These are phyloP conservation scores for Cystobasidium onofrii DNA, from an alignment of 768 basidiomycete genomes.

Conservation along the genomic window DNA sequence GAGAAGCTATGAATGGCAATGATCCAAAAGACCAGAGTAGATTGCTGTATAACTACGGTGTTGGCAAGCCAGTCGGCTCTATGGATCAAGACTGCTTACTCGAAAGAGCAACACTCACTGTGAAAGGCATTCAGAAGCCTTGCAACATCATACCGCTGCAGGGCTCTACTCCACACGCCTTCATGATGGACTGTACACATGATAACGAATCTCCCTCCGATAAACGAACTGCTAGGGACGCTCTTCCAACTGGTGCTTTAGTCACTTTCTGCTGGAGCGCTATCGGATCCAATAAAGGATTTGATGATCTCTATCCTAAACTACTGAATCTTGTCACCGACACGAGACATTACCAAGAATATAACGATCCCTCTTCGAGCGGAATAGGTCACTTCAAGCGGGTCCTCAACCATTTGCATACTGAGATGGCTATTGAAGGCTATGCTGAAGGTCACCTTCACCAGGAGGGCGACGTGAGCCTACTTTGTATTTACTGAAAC, in stretches of 20 bases:
- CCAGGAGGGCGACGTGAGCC: constrained; percentile 83
- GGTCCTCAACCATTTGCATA: constrained; percentile 73
- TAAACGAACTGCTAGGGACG: constrained; percentile 89
- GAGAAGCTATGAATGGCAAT: constrained; percentile 72
- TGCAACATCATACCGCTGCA: constrained; percentile 70
- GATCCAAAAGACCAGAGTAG: constrained; percentile 86
- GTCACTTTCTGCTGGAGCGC: constrained; percentile 81
- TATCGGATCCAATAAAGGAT: constrained; percentile 89
- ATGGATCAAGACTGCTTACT: constrained; percentile 87
- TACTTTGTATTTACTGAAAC: too few species aligned
- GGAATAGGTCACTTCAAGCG: constrained; percentile 53
- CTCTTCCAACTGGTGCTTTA: constrained; percentile 86
- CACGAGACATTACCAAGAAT: constrained; percentile 63
- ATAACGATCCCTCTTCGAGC: constrained; percentile 52
- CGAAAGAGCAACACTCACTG: constrained; percentile 63
- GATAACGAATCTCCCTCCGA: constrained; percentile 88
- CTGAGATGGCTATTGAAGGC: constrained; percentile 80
- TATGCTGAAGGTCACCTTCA: constrained; percentile 92
- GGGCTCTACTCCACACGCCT: constrained; percentile 81
- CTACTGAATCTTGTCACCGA: constrained; percentile 82
- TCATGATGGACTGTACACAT: constrained; percentile 92
- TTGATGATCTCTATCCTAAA: constrained; percentile 94
- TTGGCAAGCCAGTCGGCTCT: constrained; percentile 91
- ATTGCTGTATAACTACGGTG: constrained; percentile 76
- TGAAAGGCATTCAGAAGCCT: constrained; percentile 66